Evolutionary conservation across 1,284 basidiomycete genomes (phyloP).

Genomic region (Waitea zeae): DNA sequence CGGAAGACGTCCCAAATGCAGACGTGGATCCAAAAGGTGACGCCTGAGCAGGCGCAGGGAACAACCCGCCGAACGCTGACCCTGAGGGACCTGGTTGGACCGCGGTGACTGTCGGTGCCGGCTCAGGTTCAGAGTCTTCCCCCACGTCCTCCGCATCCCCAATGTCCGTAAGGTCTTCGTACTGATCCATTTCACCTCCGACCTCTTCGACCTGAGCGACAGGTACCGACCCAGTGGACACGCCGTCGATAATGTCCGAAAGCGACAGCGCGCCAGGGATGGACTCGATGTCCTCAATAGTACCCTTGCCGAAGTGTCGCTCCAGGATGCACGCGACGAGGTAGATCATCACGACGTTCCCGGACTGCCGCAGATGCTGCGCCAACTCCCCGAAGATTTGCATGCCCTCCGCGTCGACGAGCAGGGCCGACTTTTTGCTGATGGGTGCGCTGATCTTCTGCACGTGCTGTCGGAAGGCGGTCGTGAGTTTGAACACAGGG

Average conservation of each 20-base stretch:
- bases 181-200: constrained; percentile 1
- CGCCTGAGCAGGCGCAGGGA: too few relatives aligned
- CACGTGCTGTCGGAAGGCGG: constrained; percentile 64
- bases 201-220: neutral
- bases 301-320: constrained; percentile 50
- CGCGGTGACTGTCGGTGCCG: constrained; percentile 1
- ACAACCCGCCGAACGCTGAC: too few relatives aligned
- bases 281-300: constrained; percentile 59
- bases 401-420: constrained; percentile 49
- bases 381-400: constrained; percentile 45
- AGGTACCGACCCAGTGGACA: constrained; percentile 19
- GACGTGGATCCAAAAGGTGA: too few relatives aligned
- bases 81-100: constrained; percentile 4
- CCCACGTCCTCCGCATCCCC: constrained; percentile 11
- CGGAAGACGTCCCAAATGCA: too few relatives aligned
- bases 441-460: constrained; percentile 72
- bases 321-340: constrained; percentile 63
- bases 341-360: constrained; percentile 52
- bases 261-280: constrained; percentile 47
- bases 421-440: constrained; percentile 38
- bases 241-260: constrained; percentile 68
- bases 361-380: constrained; percentile 32
- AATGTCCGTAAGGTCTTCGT: constrained; percentile 7
- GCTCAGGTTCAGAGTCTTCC: constrained; percentile 8
- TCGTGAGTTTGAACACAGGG: constrained; percentile 68